Conservation (phyloP, 805 yeast species). For the Yarrowia deformans region DNA sequence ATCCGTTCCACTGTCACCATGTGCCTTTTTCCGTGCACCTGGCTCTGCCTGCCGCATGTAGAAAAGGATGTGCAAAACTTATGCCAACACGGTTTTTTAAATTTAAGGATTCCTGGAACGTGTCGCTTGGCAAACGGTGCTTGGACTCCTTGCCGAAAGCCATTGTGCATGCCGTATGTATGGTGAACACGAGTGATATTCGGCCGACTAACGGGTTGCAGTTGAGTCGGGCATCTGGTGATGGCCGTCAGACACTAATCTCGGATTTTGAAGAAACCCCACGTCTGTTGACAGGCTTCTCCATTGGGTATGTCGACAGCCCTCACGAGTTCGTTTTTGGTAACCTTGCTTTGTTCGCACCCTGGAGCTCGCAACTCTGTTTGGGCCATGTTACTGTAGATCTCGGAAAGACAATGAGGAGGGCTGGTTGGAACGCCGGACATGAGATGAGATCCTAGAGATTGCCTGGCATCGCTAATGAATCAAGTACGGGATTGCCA, state of each 20-base stretch:
- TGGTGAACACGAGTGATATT: conserved; percentile 3
- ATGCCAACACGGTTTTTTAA: conserved; percentile 2
- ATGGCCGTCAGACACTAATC: not conserved
- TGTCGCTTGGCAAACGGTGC: conserved; percentile 1
- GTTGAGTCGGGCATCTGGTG: not conserved
- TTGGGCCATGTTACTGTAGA: conserved; percentile 3
- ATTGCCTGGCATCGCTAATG: not conserved
- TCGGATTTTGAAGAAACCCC: not conserved
- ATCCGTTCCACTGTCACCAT: not conserved
- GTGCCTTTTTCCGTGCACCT: not conserved
- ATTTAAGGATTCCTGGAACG: not conserved
- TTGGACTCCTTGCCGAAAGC: not conserved
- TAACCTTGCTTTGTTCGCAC: conserved; percentile 19
- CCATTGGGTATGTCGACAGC: conserved; percentile 1
- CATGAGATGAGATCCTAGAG: conserved; percentile 6
- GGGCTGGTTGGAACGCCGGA: conserved; percentile 25
- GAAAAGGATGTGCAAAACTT: conserved; percentile 19
- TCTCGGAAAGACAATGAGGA: not conserved
- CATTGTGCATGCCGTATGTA: conserved; percentile 3
- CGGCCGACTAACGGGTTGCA: not conserved
- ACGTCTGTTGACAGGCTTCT: not conserved
- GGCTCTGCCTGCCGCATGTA: conserved; percentile 16
- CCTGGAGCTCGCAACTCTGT: conserved; percentile 12
- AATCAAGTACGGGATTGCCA: not conserved
- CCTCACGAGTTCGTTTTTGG: not conserved